These are phyloP conservation scores for Penicillium palitans DNA, from an alignment of 2,329 filamentous ascomycete species.

Conservation along the genomic window DNA sequence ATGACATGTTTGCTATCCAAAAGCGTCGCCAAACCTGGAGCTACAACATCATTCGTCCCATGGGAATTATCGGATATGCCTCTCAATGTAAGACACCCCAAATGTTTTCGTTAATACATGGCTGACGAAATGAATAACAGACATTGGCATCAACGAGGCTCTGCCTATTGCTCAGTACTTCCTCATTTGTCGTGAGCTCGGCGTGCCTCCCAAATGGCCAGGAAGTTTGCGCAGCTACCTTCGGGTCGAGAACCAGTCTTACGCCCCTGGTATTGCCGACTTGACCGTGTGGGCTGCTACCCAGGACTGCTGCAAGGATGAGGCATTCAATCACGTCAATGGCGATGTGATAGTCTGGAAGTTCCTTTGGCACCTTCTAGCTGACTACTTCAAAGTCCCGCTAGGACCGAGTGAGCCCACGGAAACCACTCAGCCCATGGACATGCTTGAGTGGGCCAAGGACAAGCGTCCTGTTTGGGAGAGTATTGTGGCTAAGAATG, in stretches of 20 bases:
- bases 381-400: not conserved
- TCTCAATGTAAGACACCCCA: not conserved
- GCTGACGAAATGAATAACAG: not conserved
- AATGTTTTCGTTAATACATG: not conserved
- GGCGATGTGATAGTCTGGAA: not conserved
- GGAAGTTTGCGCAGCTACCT: not conserved
- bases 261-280: not conserved
- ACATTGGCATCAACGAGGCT: not conserved
- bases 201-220: not conserved
- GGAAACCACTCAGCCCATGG: not conserved
- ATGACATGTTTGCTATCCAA: not conserved
- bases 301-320: not conserved
- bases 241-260: not conserved
- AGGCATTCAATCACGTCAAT: not conserved
- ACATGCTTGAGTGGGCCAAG: not conserved
- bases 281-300: not conserved
- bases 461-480: not conserved
- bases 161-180: not conserved
- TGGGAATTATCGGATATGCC: not conserved
- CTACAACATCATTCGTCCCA: not conserved
- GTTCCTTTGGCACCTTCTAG: not conserved
- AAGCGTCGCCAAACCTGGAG: not conserved
- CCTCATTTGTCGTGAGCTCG: not conserved
- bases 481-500: not conserved
- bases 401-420: not conserved